These are phyloP conservation scores for Seiridium cupressi DNA, from an alignment of 2,329 filamentous ascomycete species.

Conservation along the genomic window DNA sequence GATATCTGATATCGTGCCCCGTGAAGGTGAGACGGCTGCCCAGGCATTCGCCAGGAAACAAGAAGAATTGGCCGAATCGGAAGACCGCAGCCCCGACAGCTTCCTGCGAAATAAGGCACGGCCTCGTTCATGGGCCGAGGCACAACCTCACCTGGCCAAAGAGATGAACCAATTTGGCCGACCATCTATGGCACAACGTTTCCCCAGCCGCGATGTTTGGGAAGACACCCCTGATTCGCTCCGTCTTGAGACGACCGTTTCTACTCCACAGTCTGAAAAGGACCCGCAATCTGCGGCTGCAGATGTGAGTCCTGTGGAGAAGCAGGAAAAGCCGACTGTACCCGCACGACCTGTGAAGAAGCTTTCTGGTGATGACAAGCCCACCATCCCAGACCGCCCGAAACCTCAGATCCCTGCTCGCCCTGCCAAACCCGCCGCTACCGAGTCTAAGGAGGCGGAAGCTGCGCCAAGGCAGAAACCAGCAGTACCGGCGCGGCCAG, in stretches of 20 bases:
- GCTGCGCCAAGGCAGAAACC: constrained; percentile 72
- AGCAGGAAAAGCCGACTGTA: constrained; percentile 56
- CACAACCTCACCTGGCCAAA: constrained; percentile 48
- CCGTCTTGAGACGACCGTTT: constrained; percentile 74
- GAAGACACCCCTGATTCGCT: constrained; percentile 88
- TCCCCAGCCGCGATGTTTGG: constrained; percentile 92
- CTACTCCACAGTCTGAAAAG: constrained; percentile 44
- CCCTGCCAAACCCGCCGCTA: constrained; percentile 35
- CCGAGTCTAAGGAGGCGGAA: constrained; percentile 39
- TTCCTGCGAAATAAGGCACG: constrained; percentile 53
- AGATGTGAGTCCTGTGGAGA: constrained; percentile 20
- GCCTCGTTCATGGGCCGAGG: constrained; percentile 42
- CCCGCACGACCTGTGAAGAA: constrained; percentile 50
- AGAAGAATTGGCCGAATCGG: constrained; percentile 62
- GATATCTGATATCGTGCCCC: constrained; percentile 30
- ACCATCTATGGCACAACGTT: constrained; percentile 64
- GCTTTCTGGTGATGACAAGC: constrained; percentile 35
- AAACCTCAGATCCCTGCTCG: constrained; percentile 60
- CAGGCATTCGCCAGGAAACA: constrained; percentile 66
- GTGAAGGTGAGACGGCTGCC: constrained; percentile 53
- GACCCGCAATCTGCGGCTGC: constrained; percentile 36
- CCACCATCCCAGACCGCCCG: constrained; percentile 49
- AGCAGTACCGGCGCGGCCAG: constrained; percentile 73
- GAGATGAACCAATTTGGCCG: constrained; percentile 42
- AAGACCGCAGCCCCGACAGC: constrained; percentile 44